A percentile compares a stretch with the other conserved stretches of the same genome.
Conservation (phyloP, 306 rosid genomes). For the Cotoneaster glaucophyllus region DNA sequence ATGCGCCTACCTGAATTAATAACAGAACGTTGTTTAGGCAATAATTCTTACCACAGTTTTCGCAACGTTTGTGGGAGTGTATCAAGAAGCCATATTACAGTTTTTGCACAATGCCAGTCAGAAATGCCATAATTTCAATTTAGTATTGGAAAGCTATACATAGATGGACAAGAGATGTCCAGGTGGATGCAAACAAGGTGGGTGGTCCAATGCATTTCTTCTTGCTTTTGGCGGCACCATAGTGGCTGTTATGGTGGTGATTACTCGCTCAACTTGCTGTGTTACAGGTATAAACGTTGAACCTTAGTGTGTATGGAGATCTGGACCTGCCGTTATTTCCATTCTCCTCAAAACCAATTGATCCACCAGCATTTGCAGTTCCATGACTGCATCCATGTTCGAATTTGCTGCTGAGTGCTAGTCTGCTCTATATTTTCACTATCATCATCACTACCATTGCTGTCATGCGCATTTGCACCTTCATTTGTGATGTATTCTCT, state of each 20-base stretch:
- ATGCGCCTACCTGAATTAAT: neutral
- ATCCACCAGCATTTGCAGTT: slow-evolving; percentile 17
- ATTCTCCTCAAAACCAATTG: slow-evolving; percentile 15
- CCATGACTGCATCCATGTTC: slow-evolving; percentile 29
- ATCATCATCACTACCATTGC: neutral
- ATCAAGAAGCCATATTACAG: neutral
- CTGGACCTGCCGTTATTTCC: slow-evolving; percentile 18
- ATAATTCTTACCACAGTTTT: neutral
- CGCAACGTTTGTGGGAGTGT: neutral
- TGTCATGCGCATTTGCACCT: neutral
- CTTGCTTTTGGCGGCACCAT: slow-evolving; percentile 30
- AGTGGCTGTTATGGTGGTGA: slow-evolving; percentile 27
- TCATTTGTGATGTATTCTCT: slow-evolving; percentile 16
- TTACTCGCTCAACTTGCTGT: slow-evolving; percentile 55
- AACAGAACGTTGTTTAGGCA: neutral
- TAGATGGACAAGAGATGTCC: slow-evolving; percentile 29
- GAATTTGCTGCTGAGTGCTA: slow-evolving; percentile 27
- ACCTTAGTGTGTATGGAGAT: slow-evolving; percentile 25
- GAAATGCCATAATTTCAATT: neutral
- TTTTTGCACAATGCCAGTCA: neutral
- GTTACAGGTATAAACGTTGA: slow-evolving; percentile 46
- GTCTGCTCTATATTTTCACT: neutral
- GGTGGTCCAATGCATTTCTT: slow-evolving; percentile 22
- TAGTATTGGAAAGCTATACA: slow-evolving; percentile 13
- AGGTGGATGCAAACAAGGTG: slow-evolving; percentile 25